Evolutionary conservation across 192 early-diverging fungal genomes (phyloP).

Genomic region (Martensiomyces pterosporus): DNA sequence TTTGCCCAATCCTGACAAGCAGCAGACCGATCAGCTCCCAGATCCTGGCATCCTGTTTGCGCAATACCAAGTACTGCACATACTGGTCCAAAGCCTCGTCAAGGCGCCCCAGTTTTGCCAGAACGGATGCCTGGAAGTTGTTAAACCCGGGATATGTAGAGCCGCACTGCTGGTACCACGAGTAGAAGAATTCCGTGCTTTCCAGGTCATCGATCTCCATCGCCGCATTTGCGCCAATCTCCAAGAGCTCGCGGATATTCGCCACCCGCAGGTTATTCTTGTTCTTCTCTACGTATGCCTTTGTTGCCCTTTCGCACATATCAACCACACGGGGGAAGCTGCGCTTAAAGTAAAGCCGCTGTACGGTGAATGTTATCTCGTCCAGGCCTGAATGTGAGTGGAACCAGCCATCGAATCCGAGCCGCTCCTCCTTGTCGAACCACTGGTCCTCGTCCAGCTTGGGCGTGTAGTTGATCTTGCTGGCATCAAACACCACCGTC

Average conservation of each 20-base stretch:
- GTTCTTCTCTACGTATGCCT: constrained; percentile 5
- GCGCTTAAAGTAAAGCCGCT: constrained; percentile 29
- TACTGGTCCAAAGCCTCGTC: constrained; percentile 23
- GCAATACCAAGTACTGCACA: constrained; percentile 24
- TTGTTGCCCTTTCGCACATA: constrained; percentile 19
- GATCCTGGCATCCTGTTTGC: constrained; percentile 31
- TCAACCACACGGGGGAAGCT: constrained; percentile 4
- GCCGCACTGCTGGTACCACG: constrained; percentile 31
- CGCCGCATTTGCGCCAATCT: constrained; percentile 33
- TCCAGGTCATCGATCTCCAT: constrained; percentile 13
- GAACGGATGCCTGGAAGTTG: constrained; percentile 19
- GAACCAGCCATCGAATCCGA: constrained; percentile 9
- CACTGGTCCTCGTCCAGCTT: constrained; percentile 37
- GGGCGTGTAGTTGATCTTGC: constrained; percentile 28
- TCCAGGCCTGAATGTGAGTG: constrained; percentile 19
- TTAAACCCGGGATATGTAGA: constrained; percentile 40
- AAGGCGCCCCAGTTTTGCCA: constrained; percentile 10
- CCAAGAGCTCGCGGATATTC: constrained; percentile 31
- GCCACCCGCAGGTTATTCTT: constrained; percentile 7
- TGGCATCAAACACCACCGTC: constrained; percentile 18
- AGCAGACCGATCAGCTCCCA: constrained; percentile 36
- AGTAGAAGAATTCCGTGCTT: constrained; percentile 17
- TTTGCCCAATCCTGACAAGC: constrained; percentile 7
- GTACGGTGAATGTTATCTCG: constrained; percentile 34
- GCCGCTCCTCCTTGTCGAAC: constrained; percentile 21